phyloP scores from a whole-genome alignment of 148 eudicot species.

The Vaccinium darrowii region DNA sequence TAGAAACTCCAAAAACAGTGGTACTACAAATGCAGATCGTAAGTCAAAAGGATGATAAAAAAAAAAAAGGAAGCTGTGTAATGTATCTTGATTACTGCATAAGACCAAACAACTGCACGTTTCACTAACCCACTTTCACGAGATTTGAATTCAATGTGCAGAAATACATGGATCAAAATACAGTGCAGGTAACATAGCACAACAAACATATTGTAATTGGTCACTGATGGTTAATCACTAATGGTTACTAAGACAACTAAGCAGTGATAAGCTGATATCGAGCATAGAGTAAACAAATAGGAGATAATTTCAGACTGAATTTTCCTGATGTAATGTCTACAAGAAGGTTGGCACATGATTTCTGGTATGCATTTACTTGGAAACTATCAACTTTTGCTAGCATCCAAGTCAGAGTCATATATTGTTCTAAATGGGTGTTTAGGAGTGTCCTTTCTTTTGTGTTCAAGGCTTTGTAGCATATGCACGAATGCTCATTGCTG shows the following conservation, averaged over 20 bases:
- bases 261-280: neutral
- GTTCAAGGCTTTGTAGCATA: too few species aligned
- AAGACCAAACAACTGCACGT: neutral
- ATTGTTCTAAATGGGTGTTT: too few species aligned
- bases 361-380: neutral
- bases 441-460: too few species aligned
- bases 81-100: neutral
- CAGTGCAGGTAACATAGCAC: neutral
- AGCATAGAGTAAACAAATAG: neutral
- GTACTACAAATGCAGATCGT: constrained; percentile 49
- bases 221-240: neutral
- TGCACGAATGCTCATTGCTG: too few species aligned
- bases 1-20: constrained; percentile 97
- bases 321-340: neutral
- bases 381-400: too few species aligned
- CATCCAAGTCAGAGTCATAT: too few species aligned
- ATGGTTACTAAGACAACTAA: neutral
- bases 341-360: neutral
- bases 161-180: neutral
- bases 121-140: neutral
- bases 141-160: neutral
- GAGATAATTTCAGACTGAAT: neutral
- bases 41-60: neutral
- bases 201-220: neutral
- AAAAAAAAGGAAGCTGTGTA: neutral